phyloP scores from a whole-genome alignment of 176 grass and related monocot genomes.

The Zoysia pacifica region DNA sequence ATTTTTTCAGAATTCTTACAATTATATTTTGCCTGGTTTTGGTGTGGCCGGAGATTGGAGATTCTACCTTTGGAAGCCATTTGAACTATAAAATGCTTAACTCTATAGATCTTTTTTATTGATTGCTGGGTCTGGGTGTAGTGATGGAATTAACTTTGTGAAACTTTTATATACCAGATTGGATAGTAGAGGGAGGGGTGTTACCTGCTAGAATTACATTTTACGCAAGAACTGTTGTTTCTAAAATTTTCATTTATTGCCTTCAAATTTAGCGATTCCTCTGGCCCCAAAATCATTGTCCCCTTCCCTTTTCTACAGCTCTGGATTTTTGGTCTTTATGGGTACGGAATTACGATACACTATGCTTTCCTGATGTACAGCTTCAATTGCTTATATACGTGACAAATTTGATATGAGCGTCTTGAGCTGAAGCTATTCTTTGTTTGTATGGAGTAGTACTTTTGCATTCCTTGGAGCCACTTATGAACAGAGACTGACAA shows the following conservation, averaged over 20 bases:
- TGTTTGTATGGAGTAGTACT: too few species aligned
- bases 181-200: slow-evolving; percentile 21
- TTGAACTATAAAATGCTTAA: slow-evolving; percentile 25
- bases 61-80: slow-evolving; percentile 27
- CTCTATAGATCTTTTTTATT: slow-evolving; percentile 50
- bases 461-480: too few species aligned
- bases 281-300: slow-evolving; percentile 5
- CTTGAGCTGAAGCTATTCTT: too few species aligned
- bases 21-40: slow-evolving; percentile 33
- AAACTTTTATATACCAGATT: slow-evolving; percentile 22
- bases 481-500: too few species aligned
- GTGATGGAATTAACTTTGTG: slow-evolving; percentile 3
- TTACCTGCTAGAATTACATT: neutral
- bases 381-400: too few species aligned
- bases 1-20: slow-evolving; percentile 34
- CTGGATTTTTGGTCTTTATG: neutral
- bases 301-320: neutral
- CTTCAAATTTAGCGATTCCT: slow-evolving; percentile 2
- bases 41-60: slow-evolving; percentile 30
- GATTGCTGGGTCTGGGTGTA: slow-evolving; percentile 36
- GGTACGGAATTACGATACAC: too few species aligned
- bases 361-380: too few species aligned
- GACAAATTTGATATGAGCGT: too few species aligned
- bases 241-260: slow-evolving; percentile 11
- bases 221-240: slow-evolving; percentile 27